These are phyloP conservation scores for Entrophospora sp. DNA, from an alignment of 192 early-diverging fungal species.

Conservation along the genomic window DNA sequence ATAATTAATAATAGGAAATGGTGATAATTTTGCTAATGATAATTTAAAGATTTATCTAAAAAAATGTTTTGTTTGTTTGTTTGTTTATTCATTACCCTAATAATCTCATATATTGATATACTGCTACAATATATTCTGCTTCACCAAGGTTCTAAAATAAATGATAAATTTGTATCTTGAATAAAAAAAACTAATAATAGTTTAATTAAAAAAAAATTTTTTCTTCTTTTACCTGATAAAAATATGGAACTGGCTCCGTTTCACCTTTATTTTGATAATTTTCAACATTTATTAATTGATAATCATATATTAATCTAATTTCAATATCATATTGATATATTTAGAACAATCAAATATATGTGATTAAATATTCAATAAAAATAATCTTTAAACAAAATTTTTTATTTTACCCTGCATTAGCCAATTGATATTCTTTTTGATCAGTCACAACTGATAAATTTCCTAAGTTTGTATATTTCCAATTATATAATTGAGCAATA, in stretches of 20 bases:
- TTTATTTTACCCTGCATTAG: constrained; percentile 56
- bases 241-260: constrained; percentile 75
- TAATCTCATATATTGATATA: constrained; percentile 94
- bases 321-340: too few relatives aligned
- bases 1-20: background rate
- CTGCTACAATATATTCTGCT: constrained; percentile 93
- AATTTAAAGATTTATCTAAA: constrained; percentile 3
- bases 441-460: constrained; percentile 49
- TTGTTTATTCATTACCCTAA: constrained; percentile 50
- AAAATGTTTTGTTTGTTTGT: too few relatives aligned
- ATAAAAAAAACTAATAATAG: background rate
- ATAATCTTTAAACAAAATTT: too few relatives aligned
- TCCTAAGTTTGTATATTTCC: constrained; percentile 69
- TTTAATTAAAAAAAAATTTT: background rate
- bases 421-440: constrained; percentile 45
- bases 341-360: too few relatives aligned
- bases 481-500: constrained; percentile 78
- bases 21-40: background rate
- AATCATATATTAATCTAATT: constrained; percentile 71
- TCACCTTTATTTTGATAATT: constrained; percentile 76
- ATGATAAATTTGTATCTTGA: background rate
- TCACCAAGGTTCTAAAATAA: constrained; percentile 81
- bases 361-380: too few relatives aligned
- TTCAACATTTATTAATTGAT: constrained; percentile 81
- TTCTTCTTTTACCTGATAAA: constrained; percentile 43